Evolutionary conservation across 1,284 basidiomycete species (phyloP), one percentile per base, ranked within the genome.

Genomic region (Phellinidium pouzarii): DNA sequence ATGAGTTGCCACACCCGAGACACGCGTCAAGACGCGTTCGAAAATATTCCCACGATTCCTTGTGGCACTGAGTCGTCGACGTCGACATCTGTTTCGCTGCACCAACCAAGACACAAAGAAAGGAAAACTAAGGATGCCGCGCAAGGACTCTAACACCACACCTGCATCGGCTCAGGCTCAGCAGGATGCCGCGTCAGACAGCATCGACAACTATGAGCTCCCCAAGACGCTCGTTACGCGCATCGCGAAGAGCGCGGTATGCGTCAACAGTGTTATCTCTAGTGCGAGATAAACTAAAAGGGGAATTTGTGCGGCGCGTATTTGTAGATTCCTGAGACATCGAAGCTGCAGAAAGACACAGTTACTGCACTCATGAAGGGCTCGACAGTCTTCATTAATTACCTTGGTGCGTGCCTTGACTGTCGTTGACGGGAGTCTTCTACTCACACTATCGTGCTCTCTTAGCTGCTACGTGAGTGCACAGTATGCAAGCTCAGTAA

Each of bases 321-420:
- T 8, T 17, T 52, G 3, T 54, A 94, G 91, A 72, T 94, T 11
- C 89, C 91, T 3, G 88, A 92, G 7, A 84, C 82, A 59, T 79
- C 85, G 3, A 92, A 94, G 64, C 68, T 95, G 56, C 87, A 92
- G 61, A 93, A 92, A 61, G 92, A 95, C 57, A 87, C 87, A 0
- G 80, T 91, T 0, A 68, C 87, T 1, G 87, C 91, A 8, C 74
- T 94, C 3, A 75, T 90, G 19, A 91, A 92, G 63, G 83, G 86
- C 20, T 91, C 91, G 2, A 93, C 91, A 0, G 84, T 94, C 22
- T 95, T 94, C 66, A 92, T 96, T 61, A 92, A 88, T 66, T 94
- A 92, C 61, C 72, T 95, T 3, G 82, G 91, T 91, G 60, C 55
- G 86, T 34, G 3, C 31, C 31, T 7, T 3, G 31, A 3, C 6